phyloP scores from a whole-genome alignment of 2,329 filamentous ascomycete species.

The Talaromyces sp. region DNA sequence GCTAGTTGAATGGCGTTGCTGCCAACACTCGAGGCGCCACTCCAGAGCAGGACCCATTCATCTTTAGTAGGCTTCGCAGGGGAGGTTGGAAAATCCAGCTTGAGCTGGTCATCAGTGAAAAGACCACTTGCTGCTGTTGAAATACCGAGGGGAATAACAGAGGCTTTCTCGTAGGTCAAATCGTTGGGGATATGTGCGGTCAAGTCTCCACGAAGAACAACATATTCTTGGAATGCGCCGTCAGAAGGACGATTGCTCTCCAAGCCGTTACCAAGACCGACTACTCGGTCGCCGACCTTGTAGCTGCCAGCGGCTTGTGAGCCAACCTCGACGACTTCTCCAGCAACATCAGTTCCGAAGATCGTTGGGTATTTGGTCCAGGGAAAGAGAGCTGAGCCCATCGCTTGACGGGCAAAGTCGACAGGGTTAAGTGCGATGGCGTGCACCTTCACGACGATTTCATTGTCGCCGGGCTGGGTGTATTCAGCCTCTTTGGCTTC shows the following conservation, averaged over 20 bases:
- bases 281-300: constrained; percentile 24
- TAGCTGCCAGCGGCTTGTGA: constrained; percentile 21
- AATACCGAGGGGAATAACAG: constrained; percentile 25
- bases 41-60: constrained; percentile 45
- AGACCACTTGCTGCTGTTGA: constrained; percentile 23
- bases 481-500: constrained; percentile 16
- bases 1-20: constrained; percentile 40
- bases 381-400: constrained; percentile 20
- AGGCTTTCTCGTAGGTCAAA: constrained; percentile 23
- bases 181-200: constrained; percentile 20
- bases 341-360: constrained; percentile 26
- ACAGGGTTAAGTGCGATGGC: constrained; percentile 24
- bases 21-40: constrained; percentile 46
- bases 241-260: constrained; percentile 14
- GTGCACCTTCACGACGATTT: constrained; percentile 20
- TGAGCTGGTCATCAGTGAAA: constrained; percentile 22
- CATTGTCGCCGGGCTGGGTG: constrained; percentile 14
- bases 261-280: constrained; percentile 19
- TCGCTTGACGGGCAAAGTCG: constrained; percentile 30
- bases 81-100: constrained; percentile 15
- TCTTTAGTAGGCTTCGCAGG: constrained; percentile 17
- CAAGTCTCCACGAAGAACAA: constrained; percentile 17
- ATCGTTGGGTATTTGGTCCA: constrained; percentile 19
- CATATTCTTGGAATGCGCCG: constrained; percentile 26
- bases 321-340: constrained; percentile 25